Percentiles rank a stretch among this genome's conserved stretches.
Conservation (phyloP, 2,329 filamentous ascomycete species). For the Neocatenulostroma microsporum region DNA sequence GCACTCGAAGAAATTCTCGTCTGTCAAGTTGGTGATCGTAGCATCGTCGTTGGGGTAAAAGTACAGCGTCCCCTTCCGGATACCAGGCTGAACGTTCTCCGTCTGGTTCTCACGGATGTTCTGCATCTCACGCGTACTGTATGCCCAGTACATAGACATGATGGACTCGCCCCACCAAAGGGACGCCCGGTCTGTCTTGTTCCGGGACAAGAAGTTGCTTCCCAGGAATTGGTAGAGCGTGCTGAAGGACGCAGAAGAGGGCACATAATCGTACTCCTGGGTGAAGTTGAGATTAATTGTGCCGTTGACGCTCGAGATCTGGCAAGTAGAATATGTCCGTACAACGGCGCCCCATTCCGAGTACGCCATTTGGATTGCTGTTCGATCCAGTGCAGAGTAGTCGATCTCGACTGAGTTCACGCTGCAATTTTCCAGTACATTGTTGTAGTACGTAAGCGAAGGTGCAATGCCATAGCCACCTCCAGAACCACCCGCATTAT, state of each 20-base stretch:
- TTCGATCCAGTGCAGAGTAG: constrained; percentile 7
- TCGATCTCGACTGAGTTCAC: constrained; percentile 11
- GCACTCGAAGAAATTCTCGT: constrained; percentile 8
- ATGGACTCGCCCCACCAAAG: constrained; percentile 14
- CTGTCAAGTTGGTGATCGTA: constrained; percentile 7
- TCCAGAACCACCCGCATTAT: constrained; percentile 1
- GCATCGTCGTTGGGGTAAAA: constrained; percentile 9
- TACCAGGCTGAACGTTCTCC: constrained; percentile 4
- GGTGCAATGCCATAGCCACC: constrained; percentile 5
- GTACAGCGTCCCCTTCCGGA: constrained; percentile 9
- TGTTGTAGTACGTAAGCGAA: constrained; percentile 13
- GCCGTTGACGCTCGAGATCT: constrained; percentile 3
- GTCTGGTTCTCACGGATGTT: constrained; percentile 8
- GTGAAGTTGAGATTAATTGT: constrained; percentile 9
- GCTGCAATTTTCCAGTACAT: constrained; percentile 10
- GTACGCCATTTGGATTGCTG: constrained; percentile 7
- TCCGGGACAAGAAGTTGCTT: constrained; percentile 8
- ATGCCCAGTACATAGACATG: constrained; percentile 12
- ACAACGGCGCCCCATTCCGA: constrained; percentile 9
- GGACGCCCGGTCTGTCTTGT: constrained; percentile 5
- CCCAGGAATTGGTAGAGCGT: constrained; percentile 7
- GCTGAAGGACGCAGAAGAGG: constrained; percentile 3
- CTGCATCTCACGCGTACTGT: constrained; percentile 4
- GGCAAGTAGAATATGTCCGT: constrained; percentile 10
- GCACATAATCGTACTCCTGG: constrained; percentile 10